Percentiles rank a stretch among this genome's conserved stretches.
Conservation (phyloP, 2,329 filamentous ascomycete genomes). For the Sporothrix globosa region DNA sequence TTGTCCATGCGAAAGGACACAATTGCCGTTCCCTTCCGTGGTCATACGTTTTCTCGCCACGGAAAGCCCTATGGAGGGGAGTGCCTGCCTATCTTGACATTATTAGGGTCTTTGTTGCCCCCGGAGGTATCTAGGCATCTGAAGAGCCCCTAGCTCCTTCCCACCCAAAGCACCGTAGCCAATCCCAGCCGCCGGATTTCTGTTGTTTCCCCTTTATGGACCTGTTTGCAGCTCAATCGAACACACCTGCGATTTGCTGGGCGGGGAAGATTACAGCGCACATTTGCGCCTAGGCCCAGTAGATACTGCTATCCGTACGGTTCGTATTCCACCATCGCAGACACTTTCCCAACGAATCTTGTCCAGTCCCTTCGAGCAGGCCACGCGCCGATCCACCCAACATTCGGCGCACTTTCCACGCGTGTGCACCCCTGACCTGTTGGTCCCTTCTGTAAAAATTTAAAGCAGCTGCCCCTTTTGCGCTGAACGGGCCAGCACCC, state of each 20-base stretch:
- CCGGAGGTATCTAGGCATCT: constrained; percentile 2
- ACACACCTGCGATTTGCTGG: constrained; percentile 16
- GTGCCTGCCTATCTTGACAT: constrained; percentile 12
- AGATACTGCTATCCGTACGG: not conserved
- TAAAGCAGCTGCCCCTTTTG: not conserved
- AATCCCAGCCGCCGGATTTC: constrained; percentile 34
- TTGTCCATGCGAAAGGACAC: constrained; percentile 19
- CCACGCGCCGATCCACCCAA: constrained; percentile 24
- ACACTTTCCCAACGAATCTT: not conserved
- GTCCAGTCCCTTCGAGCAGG: not conserved
- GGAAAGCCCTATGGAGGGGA: not conserved
- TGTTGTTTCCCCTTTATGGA: constrained; percentile 19
- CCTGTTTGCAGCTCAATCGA: constrained; percentile 8
- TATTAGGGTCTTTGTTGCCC: not conserved
- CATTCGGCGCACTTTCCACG: not conserved
- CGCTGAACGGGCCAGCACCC: constrained; percentile 7
- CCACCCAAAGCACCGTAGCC: constrained; percentile 23
- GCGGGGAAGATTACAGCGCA: too few relatives aligned
- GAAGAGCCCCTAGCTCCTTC: constrained; percentile 15
- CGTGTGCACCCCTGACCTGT: not conserved
- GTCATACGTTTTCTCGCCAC: constrained; percentile 24
- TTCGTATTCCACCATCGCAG: not conserved
- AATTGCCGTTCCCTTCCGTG: constrained; percentile 28
- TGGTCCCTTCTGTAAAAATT: constrained; percentile 12
- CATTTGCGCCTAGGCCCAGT: not conserved